These are phyloP conservation scores for Carex arenaria DNA, from an alignment of 202 grass and related monocot species.

Conservation along the genomic window DNA sequence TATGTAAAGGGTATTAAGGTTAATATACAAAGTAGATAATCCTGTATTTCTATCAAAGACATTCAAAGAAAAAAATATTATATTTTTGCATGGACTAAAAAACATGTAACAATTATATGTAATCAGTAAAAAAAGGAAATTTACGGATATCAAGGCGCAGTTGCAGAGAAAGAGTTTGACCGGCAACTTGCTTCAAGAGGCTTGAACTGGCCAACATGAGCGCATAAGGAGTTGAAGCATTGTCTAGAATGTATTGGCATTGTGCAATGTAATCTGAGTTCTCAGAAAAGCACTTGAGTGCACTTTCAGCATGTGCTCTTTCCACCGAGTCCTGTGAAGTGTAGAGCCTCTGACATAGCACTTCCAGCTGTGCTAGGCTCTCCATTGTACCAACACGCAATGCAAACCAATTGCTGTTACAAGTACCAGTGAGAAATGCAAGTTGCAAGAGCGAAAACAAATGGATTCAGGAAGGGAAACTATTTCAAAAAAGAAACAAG, in stretches of 20 bases:
- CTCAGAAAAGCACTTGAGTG: conserved; percentile 98
- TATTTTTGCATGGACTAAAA: conserved; percentile 9
- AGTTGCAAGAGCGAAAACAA: neutral
- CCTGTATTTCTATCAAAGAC: conserved; percentile 19
- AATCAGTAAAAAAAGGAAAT: conserved; percentile 52
- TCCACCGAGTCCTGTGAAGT: conserved; percentile 93
- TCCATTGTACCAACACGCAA: conserved; percentile 55
- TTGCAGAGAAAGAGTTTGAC: conserved; percentile 73
- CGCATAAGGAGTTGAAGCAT: conserved; percentile 97
- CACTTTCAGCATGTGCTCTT: conserved; percentile 88
- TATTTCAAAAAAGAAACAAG: conserved; percentile 7
- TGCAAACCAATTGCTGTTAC: conserved; percentile 19
- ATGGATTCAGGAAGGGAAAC: conserved; percentile 11
- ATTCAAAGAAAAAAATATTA: conserved; percentile 18
- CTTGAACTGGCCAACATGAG: conserved; percentile 99
- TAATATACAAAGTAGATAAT: conserved; percentile 19
- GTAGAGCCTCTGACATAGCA: conserved; percentile 98
- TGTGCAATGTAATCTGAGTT: conserved; percentile 97
- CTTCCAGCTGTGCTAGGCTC: conserved; percentile 97
- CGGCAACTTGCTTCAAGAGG: conserved; percentile 96
- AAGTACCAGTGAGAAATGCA: conserved; percentile 24
- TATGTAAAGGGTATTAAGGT: neutral
- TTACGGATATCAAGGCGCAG: conserved; percentile 99
- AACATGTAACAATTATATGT: conserved; percentile 22
- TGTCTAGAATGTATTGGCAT: conserved; percentile 99